phyloP scores from a whole-genome alignment of 768 basidiomycete genomes.

The Flagelloscypha sp. region DNA sequence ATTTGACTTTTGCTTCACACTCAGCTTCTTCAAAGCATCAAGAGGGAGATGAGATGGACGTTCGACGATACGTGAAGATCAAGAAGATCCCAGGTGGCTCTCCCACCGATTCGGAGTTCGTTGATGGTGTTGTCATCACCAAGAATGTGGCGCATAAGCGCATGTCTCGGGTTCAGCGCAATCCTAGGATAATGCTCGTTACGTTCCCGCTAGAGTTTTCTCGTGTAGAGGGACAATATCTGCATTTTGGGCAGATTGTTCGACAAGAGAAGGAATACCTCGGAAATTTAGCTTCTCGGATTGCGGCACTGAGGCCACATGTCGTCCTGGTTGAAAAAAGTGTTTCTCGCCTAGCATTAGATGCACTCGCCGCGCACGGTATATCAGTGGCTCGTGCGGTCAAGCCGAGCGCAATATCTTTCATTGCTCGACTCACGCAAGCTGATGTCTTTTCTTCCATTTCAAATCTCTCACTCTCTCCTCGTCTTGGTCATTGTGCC shows the following conservation, averaged over 20 bases:
- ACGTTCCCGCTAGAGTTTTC: conserved; percentile 94
- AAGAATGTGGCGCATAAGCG: conserved; percentile 97
- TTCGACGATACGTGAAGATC: conserved; percentile 92
- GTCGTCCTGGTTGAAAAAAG: conserved; percentile 87
- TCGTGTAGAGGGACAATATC: conserved; percentile 85
- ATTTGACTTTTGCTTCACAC: conserved; percentile 67
- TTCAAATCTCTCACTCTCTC: conserved; percentile 86
- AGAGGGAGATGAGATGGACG: conserved; percentile 91
- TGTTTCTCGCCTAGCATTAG: conserved; percentile 84
- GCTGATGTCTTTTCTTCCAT: conserved; percentile 93
- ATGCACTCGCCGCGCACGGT: conserved; percentile 73
- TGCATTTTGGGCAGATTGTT: conserved; percentile 85
- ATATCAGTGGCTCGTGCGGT: conserved; percentile 89
- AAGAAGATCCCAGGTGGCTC: conserved; percentile 96
- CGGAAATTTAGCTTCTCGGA: conserved; percentile 76
- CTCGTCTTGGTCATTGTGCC: conserved; percentile 80
- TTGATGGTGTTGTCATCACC: conserved; percentile 93
- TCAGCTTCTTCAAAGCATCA: conserved; percentile 52
- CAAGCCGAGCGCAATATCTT: conserved; percentile 79
- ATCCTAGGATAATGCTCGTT: conserved; percentile 92
- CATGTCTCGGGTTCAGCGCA: conserved; percentile 75
- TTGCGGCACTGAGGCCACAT: conserved; percentile 87
- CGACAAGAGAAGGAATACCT: conserved; percentile 93
- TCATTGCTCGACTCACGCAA: conserved; percentile 90
- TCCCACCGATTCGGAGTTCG: conserved; percentile 91